Evolutionary conservation across 805 yeast genomes (phyloP).

Genomic region (Maudiozyma serrabonitensis): DNA sequence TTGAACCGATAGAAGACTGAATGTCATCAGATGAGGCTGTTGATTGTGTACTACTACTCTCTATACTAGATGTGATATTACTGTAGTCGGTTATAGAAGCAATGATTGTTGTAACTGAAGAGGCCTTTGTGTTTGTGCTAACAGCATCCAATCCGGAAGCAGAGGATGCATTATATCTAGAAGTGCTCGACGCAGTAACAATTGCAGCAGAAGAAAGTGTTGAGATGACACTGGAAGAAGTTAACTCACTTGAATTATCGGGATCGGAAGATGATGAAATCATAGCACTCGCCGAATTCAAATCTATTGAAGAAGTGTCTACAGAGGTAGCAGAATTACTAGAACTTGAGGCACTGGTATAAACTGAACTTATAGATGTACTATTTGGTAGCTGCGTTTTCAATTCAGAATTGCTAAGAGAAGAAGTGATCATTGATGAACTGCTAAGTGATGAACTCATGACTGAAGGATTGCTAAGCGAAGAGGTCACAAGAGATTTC

Average conservation of each 20-base stretch:
- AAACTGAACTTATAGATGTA: background rate
- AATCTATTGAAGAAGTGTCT: background rate
- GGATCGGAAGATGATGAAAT: background rate
- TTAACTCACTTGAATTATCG: background rate
- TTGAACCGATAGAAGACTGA: no score
- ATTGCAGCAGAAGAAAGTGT: background rate
- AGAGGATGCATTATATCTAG: no score
- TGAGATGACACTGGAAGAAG: background rate
- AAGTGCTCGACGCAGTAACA: no score
- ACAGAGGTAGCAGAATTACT: background rate
- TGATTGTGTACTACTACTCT: background rate
- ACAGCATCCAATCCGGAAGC: no score
- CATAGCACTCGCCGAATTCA: background rate
- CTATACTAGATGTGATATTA: background rate
- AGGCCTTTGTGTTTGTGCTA: background rate
- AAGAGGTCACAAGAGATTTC: background rate
- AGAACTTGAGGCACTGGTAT: background rate
- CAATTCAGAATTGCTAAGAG: background rate
- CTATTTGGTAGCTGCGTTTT: background rate
- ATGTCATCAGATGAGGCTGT: background rate
- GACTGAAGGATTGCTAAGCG: background rate
- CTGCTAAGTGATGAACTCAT: background rate
- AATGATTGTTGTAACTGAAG: background rate
- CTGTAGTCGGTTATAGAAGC: background rate
- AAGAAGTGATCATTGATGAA: background rate